phyloP scores from a whole-genome alignment of 495 filamentous ascomycete species.

The Podospora tetraspora region DNA sequence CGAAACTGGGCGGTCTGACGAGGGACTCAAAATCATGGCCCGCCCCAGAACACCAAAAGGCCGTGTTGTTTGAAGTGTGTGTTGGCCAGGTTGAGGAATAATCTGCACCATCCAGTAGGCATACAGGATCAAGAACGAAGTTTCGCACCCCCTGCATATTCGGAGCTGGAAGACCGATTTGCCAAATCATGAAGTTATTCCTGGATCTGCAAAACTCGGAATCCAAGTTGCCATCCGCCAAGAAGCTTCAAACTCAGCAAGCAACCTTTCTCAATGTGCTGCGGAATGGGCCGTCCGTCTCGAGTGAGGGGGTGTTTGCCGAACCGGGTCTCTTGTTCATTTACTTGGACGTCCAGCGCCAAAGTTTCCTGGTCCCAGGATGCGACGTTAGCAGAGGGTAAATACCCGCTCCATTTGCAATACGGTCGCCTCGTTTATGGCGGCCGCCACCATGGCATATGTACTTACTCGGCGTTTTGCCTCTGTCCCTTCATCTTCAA shows the following conservation, averaged over 20 bases:
- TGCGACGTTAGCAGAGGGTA: background rate
- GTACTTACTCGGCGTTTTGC: background rate
- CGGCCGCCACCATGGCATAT: background rate
- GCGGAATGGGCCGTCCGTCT: background rate
- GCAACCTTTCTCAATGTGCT: background rate
- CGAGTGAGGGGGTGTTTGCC: background rate
- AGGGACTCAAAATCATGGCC: no score
- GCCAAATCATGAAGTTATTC: background rate
- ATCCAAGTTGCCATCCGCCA: background rate
- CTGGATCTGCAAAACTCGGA: background rate
- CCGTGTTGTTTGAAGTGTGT: no score
- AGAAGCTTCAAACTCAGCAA: background rate
- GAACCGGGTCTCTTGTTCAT: background rate
- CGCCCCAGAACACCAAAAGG: no score
- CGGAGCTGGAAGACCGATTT: background rate
- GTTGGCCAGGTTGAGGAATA: no score
- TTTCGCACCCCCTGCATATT: no score
- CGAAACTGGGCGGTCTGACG: no score
- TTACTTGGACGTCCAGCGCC: background rate
- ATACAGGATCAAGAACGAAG: no score
- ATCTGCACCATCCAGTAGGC: no score
- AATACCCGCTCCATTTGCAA: background rate
- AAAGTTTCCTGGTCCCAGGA: background rate
- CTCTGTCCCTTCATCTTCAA: background rate
- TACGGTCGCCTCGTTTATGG: background rate